Evolutionary conservation across 192 early-diverging fungal genomes (phyloP).

Genomic region (Coemansia sp.): DNA sequence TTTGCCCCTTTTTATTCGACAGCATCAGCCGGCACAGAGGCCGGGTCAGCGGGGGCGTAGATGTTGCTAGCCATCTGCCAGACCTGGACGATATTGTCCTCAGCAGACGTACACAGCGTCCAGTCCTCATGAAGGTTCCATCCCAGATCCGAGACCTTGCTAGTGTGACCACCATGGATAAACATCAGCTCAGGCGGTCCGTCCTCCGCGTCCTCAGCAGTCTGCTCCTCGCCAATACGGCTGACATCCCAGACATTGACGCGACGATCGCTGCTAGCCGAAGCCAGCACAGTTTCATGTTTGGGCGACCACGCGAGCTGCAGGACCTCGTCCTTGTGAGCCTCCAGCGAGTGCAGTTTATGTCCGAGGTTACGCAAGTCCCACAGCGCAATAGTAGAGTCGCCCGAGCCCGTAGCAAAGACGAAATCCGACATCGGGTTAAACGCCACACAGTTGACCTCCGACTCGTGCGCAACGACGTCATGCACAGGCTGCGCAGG

Average conservation of each 20-base stretch:
- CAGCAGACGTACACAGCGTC: constrained; percentile 91
- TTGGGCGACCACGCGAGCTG: constrained; percentile 94
- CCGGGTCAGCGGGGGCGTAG: constrained; percentile 47
- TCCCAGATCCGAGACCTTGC: constrained; percentile 92
- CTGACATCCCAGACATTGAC: constrained; percentile 95
- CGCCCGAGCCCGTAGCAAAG: constrained; percentile 91
- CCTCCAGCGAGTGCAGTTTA: constrained; percentile 84
- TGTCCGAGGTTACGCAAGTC: constrained; percentile 91
- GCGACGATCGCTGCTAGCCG: constrained; percentile 86
- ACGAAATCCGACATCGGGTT: constrained; percentile 89
- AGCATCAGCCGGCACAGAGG: constrained; percentile 30
- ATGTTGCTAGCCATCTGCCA: constrained; percentile 94
- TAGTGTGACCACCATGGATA: constrained; percentile 98
- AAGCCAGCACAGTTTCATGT: constrained; percentile 88
- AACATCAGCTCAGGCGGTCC: constrained; percentile 98
- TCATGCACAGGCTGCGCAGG: constrained; percentile 68
- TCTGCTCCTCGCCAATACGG: constrained; percentile 93
- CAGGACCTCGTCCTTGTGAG: constrained; percentile 89
- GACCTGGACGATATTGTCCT: constrained; percentile 97
- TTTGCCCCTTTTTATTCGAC: constrained; percentile 23
- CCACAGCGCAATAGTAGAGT: constrained; percentile 94
- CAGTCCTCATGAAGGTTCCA: constrained; percentile 96
- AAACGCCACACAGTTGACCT: constrained; percentile 95
- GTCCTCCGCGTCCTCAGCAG: constrained; percentile 95
- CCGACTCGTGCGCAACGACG: constrained; percentile 83